phyloP scores from a whole-genome alignment of 495 filamentous ascomycete genomes.

The Hyaloscypha hepaticicola region DNA sequence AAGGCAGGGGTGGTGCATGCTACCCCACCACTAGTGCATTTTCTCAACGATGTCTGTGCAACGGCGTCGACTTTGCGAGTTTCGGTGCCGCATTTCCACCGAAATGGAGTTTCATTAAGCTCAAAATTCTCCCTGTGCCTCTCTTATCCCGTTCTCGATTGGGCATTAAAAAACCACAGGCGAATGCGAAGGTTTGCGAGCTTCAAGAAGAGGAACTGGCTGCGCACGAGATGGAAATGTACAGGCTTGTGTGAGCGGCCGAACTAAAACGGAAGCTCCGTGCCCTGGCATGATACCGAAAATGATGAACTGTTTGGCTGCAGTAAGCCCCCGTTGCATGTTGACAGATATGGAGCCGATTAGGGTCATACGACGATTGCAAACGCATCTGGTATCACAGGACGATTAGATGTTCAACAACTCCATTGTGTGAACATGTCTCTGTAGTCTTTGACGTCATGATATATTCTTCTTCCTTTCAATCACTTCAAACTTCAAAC shows the following conservation, averaged over 20 bases:
- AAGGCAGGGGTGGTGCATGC: constrained; percentile 14
- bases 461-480: constrained; percentile 1
- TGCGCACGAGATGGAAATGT: background rate
- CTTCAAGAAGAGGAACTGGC: constrained; percentile 1
- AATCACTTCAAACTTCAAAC: background rate
- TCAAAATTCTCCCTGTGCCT: background rate
- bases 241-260: background rate
- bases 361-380: background rate
- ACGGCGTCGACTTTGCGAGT: background rate
- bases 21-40: constrained; percentile 31
- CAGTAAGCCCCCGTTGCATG: background rate
- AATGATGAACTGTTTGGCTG: background rate
- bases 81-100: background rate
- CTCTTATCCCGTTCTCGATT: background rate
- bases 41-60: constrained; percentile 3
- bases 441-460: constrained; percentile 21
- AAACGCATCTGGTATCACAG: constrained; percentile 3
- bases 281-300: background rate
- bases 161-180: background rate
- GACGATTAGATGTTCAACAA: constrained; percentile 7
- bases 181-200: constrained; percentile 11
- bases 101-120: background rate
- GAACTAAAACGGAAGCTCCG: background rate
- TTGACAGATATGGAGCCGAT: background rate
- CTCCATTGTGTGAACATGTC: background rate